Evolutionary conservation across 2,329 filamentous ascomycete genomes (phyloP).

Genomic region (Aurifilum marmelostoma): DNA sequence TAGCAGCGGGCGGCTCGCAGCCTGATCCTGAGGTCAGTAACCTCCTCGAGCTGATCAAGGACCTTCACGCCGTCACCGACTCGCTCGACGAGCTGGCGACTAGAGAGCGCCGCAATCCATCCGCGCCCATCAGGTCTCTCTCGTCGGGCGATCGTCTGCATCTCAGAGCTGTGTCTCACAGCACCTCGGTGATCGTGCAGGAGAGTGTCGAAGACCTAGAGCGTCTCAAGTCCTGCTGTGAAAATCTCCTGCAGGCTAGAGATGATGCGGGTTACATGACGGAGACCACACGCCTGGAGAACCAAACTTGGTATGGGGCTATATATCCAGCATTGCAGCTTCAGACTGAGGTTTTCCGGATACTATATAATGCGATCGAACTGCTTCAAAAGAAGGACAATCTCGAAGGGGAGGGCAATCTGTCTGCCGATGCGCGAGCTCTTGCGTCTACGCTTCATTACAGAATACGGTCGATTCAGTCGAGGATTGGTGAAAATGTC

Average conservation of each 20-base stretch:
- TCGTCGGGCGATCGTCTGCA: not conserved
- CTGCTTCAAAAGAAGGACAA: not conserved
- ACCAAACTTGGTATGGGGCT: not conserved
- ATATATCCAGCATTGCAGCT: not conserved
- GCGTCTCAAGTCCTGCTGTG: not conserved
- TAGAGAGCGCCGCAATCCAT: not conserved
- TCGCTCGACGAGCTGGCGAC: slow-evolving; percentile 3
- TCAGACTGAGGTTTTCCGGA: not conserved
- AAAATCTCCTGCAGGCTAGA: not conserved
- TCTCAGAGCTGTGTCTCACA: not conserved
- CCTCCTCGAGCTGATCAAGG: slow-evolving; percentile 3
- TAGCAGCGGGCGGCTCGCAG: not conserved
- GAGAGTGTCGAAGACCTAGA: not conserved
- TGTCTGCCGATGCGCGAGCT: not conserved
- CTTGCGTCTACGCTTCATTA: not conserved
- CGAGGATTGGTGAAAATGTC: not conserved
- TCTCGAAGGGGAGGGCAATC: not conserved
- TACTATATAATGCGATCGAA: not conserved
- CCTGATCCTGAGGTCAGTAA: not conserved
- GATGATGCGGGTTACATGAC: not conserved
- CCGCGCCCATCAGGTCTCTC: not conserved
- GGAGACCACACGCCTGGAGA: not conserved
- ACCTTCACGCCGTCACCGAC: not conserved
- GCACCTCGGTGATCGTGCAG: not conserved
- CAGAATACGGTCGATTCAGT: not conserved